A percentile compares a stretch with the other conserved stretches of the same genome.
Conservation (phyloP, 176 grass and related monocot genomes). For the Hsuehochloa calcarea region DNA sequence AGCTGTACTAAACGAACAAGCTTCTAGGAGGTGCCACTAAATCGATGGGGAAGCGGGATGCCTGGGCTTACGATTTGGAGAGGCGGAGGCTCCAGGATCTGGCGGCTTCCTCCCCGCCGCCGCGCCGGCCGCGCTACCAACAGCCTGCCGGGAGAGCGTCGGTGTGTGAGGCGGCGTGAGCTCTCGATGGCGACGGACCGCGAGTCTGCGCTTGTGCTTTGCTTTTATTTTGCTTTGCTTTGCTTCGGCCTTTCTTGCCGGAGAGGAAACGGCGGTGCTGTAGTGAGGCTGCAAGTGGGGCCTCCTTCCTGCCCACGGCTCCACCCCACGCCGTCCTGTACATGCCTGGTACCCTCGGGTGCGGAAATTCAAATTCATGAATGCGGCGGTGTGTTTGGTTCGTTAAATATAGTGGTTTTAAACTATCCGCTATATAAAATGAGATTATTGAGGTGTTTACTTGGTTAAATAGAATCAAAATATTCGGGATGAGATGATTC, state of each 20-base stretch:
- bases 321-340: neutral
- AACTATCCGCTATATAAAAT: too few relatives aligned
- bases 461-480: too few relatives aligned
- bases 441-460: too few relatives aligned
- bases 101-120: neutral
- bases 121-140: neutral
- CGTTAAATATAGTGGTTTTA: too few relatives aligned
- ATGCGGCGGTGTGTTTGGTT: too few relatives aligned
- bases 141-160: neutral
- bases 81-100: neutral
- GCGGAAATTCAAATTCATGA: neutral
- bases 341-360: neutral
- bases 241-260: constrained; percentile 3
- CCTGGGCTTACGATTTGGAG: neutral
- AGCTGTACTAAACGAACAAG: neutral
- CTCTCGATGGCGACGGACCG: neutral
- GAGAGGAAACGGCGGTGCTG: neutral
- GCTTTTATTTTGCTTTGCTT: neutral
- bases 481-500: too few relatives aligned
- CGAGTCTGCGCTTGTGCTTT: neutral
- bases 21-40: neutral
- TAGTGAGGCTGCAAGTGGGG: neutral
- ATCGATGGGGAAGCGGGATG: neutral
- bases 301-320: neutral
- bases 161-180: neutral